A percentile compares a stretch with the other conserved stretches of the same genome.
Evolutionary conservation across 2,329 filamentous ascomycete genomes (phyloP).

Genomic region (Sarocladium oryzae): DNA sequence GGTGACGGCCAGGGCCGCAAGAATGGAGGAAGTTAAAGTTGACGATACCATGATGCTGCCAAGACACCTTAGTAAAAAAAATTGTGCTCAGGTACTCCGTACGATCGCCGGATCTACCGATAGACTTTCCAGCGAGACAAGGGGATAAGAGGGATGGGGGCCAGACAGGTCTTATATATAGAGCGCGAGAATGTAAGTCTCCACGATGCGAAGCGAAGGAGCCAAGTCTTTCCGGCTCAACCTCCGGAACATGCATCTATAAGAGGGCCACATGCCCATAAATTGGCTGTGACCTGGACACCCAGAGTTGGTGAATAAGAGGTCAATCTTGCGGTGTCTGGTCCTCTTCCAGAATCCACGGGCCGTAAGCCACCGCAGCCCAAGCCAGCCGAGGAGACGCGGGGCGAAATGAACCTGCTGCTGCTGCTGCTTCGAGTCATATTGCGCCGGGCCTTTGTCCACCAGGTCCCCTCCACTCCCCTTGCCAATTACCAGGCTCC

Average conservation of each 20-base stretch:
- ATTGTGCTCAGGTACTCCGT: too few species aligned
- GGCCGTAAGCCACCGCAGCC: slow-evolving; percentile 7
- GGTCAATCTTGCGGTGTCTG: neutral
- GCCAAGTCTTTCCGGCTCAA: neutral
- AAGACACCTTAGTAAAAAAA: neutral
- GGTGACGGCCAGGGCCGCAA: slow-evolving; percentile 27
- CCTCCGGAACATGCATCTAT: neutral
- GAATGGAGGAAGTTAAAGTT: slow-evolving; percentile 19
- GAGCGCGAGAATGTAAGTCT: too few species aligned
- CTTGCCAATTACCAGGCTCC: neutral
- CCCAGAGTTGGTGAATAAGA: neutral
- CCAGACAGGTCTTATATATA: neutral
- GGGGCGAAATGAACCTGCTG: neutral
- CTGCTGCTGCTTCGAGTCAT: neutral
- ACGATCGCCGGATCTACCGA: neutral
- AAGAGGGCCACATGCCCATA: neutral
- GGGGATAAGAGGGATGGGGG: neutral
- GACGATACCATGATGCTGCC: slow-evolving; percentile 32
- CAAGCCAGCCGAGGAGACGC: neutral
- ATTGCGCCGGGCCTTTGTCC: neutral
- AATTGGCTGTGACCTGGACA: neutral
- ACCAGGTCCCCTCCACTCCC: too few species aligned
- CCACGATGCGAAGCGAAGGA: too few species aligned
- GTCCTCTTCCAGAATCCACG: slow-evolving; percentile 1
- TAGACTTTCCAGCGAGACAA: neutral